phyloP scores from a whole-genome alignment of 495 filamentous ascomycete genomes.

The Sordaria brevicollis region DNA sequence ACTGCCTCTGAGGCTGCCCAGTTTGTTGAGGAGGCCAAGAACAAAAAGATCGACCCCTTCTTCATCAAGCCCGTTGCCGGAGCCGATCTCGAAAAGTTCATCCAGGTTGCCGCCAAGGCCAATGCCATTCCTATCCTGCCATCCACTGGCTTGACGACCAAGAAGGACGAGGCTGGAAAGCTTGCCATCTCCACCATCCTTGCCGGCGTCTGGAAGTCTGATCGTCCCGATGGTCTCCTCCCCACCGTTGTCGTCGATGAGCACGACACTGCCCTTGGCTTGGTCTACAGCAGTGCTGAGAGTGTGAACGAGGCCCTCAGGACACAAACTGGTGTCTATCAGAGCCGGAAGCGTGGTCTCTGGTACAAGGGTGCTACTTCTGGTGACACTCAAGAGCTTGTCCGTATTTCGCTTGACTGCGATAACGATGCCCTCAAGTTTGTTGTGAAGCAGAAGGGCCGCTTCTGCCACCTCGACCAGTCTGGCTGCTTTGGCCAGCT shows the following conservation, averaged over 20 bases:
- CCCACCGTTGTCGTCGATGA: constrained; percentile 87
- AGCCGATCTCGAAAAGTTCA: constrained; percentile 39
- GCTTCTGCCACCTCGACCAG: constrained; percentile 91
- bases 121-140: constrained; percentile 73
- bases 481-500: constrained; percentile 85
- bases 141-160: constrained; percentile 55
- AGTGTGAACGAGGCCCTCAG: constrained; percentile 78
- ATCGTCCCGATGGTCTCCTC: constrained; percentile 73
- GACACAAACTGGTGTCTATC: constrained; percentile 87
- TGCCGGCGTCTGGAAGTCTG: constrained; percentile 59
- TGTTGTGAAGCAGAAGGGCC: constrained; percentile 76
- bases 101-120: constrained; percentile 41
- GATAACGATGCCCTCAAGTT: constrained; percentile 89
- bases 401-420: constrained; percentile 78
- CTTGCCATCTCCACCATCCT: constrained; percentile 61
- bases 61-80: constrained; percentile 34
- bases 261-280: constrained; percentile 68
- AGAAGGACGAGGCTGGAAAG: constrained; percentile 44
- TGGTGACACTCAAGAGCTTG: constrained; percentile 82
- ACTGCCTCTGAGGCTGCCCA: constrained; percentile 24
- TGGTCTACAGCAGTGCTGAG: constrained; percentile 89
- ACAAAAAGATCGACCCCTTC: constrained; percentile 33
- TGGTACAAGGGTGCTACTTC: constrained; percentile 97
- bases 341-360: constrained; percentile 84
- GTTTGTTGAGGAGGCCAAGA: constrained; percentile 36